Conservation (phyloP, 2,329 filamentous ascomycete species). For the Arachnopeziza araneosa region DNA sequence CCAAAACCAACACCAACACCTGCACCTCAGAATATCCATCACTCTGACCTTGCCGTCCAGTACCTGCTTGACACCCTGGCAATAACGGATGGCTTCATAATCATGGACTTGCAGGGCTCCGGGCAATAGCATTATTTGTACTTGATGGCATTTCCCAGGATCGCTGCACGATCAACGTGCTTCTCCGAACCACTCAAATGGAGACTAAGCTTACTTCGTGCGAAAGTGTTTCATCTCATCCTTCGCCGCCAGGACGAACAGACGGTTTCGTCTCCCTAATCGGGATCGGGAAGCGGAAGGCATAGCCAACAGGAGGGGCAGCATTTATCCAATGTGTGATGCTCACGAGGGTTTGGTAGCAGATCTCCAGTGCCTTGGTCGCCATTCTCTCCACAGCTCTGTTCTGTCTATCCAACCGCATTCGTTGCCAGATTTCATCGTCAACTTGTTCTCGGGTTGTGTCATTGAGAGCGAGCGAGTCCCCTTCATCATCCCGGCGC, state of each 20-base stretch:
- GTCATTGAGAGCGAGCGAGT: not conserved
- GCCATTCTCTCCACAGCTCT: not conserved
- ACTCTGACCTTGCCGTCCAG: not conserved
- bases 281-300: not conserved
- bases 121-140: no score
- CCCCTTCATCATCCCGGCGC: not conserved
- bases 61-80: no score
- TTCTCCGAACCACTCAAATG: not conserved
- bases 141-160: no score
- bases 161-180: not conserved
- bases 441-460: not conserved
- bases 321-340: not conserved
- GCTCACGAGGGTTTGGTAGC: not conserved
- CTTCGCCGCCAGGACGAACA: not conserved
- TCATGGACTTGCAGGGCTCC: no score
- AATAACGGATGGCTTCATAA: no score
- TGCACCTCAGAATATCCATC: not conserved
- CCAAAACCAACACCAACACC: no score
- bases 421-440: not conserved
- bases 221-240: not conserved
- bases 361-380: not conserved
- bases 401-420: not conserved
- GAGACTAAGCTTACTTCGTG: not conserved
- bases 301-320: not conserved
- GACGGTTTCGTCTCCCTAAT: not conserved